These are phyloP conservation scores for Quercus engelmannii DNA, from an alignment of 306 rosid species.

Conservation along the genomic window DNA sequence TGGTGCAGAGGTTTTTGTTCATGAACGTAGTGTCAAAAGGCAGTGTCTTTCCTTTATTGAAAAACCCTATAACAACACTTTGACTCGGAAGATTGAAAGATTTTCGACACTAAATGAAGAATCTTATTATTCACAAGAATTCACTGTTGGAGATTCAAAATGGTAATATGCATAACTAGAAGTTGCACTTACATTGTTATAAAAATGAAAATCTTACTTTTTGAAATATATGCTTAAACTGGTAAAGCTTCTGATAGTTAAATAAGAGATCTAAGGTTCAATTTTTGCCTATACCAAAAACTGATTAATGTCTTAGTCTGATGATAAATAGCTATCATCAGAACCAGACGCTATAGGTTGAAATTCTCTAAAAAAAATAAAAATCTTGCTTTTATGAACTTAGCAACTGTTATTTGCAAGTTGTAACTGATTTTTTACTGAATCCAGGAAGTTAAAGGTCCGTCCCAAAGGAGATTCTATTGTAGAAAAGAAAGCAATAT, in stretches of 20 bases:
- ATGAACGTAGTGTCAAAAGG: background rate
- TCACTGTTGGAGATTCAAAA: background rate
- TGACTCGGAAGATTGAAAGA: background rate
- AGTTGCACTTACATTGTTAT: background rate
- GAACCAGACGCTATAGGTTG: too few species aligned
- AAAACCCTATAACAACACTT: background rate
- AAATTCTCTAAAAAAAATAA: too few species aligned
- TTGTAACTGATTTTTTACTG: background rate
- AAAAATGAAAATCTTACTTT: background rate
- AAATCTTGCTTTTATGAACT: background rate
- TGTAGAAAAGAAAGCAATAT: rapidly evolving
- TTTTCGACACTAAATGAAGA: too few species aligned
- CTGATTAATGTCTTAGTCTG: too few species aligned
- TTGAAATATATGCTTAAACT: too few species aligned
- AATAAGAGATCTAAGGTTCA: too few species aligned
- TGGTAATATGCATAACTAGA: background rate
- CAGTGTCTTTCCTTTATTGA: background rate
- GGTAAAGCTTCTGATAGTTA: too few species aligned
- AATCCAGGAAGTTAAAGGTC: background rate
- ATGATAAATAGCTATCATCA: too few species aligned
- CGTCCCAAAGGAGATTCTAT: background rate
- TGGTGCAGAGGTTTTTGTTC: too few species aligned
- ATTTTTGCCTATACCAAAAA: too few species aligned
- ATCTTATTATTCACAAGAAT: too few species aligned
- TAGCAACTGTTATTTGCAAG: background rate